phyloP scores from a whole-genome alignment of 2,329 filamentous ascomycete species.

The Scleromitrula shiraiana region DNA sequence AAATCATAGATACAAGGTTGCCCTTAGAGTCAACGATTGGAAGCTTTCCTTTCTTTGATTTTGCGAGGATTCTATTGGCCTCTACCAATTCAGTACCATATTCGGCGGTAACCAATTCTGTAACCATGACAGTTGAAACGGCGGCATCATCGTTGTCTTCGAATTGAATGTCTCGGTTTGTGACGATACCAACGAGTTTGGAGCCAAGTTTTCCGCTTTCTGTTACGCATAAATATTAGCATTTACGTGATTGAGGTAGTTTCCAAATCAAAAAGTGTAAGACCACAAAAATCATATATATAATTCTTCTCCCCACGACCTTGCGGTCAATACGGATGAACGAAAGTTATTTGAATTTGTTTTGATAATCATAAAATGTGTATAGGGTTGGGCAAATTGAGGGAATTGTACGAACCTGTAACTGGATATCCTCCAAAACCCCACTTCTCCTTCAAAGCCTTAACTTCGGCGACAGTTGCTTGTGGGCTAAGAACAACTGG shows the following conservation, averaged over 20 bases:
- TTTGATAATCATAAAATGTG: conserved; percentile 64
- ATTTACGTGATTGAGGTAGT: background rate
- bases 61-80: conserved; percentile 86
- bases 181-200: conserved; percentile 95
- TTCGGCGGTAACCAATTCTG: conserved; percentile 80
- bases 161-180: conserved; percentile 96
- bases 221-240: conserved; percentile 40
- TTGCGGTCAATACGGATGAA: conserved; percentile 95
- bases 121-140: conserved; percentile 90
- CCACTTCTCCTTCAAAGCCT: conserved; percentile 92
- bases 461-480: conserved; percentile 86
- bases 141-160: conserved; percentile 65
- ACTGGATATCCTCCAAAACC: conserved; percentile 98
- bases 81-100: conserved; percentile 76
- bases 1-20: conserved; percentile 87
- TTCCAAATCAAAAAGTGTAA: conserved; percentile 10
- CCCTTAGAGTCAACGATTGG: conserved; percentile 78
- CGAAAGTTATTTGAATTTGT: conserved; percentile 94
- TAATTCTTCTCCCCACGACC: conserved; percentile 72
- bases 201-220: conserved; percentile 89
- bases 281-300: conserved; percentile 36
- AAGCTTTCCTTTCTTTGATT: conserved; percentile 98
- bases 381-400: conserved; percentile 23
- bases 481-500: conserved; percentile 83
- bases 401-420: conserved; percentile 64